Percentiles rank a stretch among this genome's conserved stretches.
phyloP scores from a whole-genome alignment of 2,329 filamentous ascomycete species.

The Colletotrichum paranaense region DNA sequence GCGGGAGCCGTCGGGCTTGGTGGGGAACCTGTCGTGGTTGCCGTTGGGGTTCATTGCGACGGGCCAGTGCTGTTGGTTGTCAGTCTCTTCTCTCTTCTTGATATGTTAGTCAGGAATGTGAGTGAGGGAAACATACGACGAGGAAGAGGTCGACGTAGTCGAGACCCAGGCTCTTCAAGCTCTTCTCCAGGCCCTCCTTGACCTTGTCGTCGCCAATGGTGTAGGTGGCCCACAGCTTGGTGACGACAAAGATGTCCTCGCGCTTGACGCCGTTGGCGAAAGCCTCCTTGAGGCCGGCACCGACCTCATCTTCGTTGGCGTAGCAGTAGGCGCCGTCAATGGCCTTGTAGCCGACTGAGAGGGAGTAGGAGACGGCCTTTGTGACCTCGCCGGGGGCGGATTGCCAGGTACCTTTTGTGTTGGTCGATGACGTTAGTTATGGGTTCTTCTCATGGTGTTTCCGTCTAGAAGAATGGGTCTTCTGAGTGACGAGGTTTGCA shows the following conservation, averaged over 20 bases:
- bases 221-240: slow-evolving; percentile 88
- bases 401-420: slow-evolving; percentile 71
- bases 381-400: slow-evolving; percentile 68
- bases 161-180: slow-evolving; percentile 77
- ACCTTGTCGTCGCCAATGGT: slow-evolving; percentile 66
- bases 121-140: slow-evolving; percentile 56
- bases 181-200: slow-evolving; percentile 77
- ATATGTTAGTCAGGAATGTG: background rate
- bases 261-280: slow-evolving; percentile 78
- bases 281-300: slow-evolving; percentile 79
- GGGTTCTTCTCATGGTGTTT: background rate
- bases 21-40: slow-evolving; percentile 81
- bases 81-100: background rate
- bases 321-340: slow-evolving; percentile 83
- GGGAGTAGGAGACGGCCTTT: slow-evolving; percentile 67
- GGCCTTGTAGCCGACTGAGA: slow-evolving; percentile 67
- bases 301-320: slow-evolving; percentile 86
- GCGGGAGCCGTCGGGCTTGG: slow-evolving; percentile 76
- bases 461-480: background rate
- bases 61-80: slow-evolving; percentile 75
- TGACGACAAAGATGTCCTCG: slow-evolving; percentile 84
- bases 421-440: background rate
- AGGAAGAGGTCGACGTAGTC: slow-evolving; percentile 87
- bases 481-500: slow-evolving; percentile 44
- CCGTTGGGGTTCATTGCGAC: slow-evolving; percentile 83